phyloP scores from a whole-genome alignment of 2,329 filamentous ascomycete species.

The Apiospora kogelbergensis region DNA sequence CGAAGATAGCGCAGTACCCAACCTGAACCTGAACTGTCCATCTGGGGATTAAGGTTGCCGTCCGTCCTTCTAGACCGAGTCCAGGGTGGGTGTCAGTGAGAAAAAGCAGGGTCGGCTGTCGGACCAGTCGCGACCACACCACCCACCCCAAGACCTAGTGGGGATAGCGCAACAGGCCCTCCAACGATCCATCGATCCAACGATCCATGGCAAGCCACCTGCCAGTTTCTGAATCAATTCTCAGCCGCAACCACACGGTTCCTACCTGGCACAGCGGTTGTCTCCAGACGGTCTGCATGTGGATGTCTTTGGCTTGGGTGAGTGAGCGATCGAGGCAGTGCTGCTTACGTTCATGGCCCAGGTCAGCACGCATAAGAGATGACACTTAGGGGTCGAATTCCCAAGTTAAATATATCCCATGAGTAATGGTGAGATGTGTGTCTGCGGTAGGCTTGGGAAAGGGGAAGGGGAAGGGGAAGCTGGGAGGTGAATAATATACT shows the following conservation, averaged over 20 bases:
- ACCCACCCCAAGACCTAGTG: background rate
- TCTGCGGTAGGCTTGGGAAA: no score
- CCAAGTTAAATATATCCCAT: background rate
- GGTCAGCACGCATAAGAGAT: background rate
- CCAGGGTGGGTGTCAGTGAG: background rate
- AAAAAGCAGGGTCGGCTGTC: slow-evolving; percentile 3
- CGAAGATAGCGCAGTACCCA: slow-evolving; percentile 1
- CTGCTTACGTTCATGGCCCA: background rate
- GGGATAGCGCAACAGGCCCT: background rate
- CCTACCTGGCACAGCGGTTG: background rate
- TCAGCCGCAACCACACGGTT: background rate
- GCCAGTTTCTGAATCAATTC: background rate
- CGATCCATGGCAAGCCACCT: background rate
- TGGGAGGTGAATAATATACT: background rate
- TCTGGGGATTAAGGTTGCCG: slow-evolving; percentile 6
- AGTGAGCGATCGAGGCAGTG: background rate
- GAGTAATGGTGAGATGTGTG: no score
- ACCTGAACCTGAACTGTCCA: background rate
- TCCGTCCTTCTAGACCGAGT: background rate
- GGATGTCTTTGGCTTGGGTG: background rate
- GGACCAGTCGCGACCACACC: background rate
- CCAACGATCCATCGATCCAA: background rate
- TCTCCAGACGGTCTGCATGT: background rate
- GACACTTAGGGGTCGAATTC: background rate
- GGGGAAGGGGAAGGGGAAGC: background rate